Conservation (phyloP, 192 early-diverging fungal genomes). For the Backusella sp. region DNA sequence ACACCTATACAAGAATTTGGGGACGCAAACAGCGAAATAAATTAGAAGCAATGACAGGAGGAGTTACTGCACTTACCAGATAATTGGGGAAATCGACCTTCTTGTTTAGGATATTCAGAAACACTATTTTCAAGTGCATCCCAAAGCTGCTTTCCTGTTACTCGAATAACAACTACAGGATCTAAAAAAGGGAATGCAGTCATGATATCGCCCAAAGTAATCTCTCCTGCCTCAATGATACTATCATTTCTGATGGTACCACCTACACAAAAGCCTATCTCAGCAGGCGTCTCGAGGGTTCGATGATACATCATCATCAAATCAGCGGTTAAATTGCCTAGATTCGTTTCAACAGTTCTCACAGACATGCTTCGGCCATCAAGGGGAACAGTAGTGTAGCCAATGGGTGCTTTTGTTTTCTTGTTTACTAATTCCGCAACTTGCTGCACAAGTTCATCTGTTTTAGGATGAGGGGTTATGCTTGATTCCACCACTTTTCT, state of each 20-base stretch:
- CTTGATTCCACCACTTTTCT: slow-evolving; percentile 44
- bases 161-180: slow-evolving; percentile 57
- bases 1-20: slow-evolving; percentile 37
- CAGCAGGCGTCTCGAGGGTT: slow-evolving; percentile 25
- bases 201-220: slow-evolving; percentile 63
- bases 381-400: slow-evolving; percentile 46
- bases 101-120: slow-evolving; percentile 65
- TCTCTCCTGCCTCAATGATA: slow-evolving; percentile 47
- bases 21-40: background rate
- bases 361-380: slow-evolving; percentile 61
- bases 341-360: slow-evolving; percentile 56
- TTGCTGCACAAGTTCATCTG: slow-evolving; percentile 44
- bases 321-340: slow-evolving; percentile 64
- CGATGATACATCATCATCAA: slow-evolving; percentile 59
- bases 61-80: slow-evolving; percentile 20
- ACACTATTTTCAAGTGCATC: slow-evolving; percentile 64
- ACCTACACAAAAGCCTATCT: slow-evolving; percentile 52
- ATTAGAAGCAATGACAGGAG: background rate
- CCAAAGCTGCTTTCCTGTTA: slow-evolving; percentile 62
- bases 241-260: slow-evolving; percentile 65
- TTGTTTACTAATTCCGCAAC: slow-evolving; percentile 46
- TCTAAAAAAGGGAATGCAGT: slow-evolving; percentile 71
- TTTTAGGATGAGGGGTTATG: slow-evolving; percentile 38
- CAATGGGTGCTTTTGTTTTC: slow-evolving; percentile 54
- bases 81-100: slow-evolving; percentile 68